These are phyloP conservation scores for Pseudodiploospora longispora DNA, from an alignment of 2,329 filamentous ascomycete genomes.

Conservation along the genomic window DNA sequence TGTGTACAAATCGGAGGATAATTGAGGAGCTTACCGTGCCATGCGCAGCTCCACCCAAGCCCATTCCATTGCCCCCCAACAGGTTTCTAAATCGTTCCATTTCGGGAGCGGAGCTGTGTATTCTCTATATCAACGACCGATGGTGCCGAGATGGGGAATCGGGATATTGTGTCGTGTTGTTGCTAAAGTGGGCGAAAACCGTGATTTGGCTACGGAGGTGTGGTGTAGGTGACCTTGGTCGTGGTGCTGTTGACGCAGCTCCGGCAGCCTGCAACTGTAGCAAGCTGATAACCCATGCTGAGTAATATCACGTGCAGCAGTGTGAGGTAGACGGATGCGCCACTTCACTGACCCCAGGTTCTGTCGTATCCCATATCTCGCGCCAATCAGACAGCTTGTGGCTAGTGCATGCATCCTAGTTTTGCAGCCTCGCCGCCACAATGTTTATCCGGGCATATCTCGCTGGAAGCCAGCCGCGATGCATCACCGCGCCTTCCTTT, in stretches of 20 bases:
- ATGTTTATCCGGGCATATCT: conserved; percentile 20
- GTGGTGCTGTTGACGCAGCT: conserved; percentile 9
- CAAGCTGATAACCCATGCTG: not conserved
- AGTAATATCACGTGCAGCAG: conserved; percentile 8
- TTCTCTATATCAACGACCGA: not conserved
- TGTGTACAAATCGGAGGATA: not conserved
- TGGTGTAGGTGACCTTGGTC: not conserved
- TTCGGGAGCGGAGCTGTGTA: conserved; percentile 14
- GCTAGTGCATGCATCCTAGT: conserved; percentile 1
- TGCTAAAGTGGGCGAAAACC: too few relatives aligned
- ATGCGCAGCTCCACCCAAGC: conserved; percentile 43
- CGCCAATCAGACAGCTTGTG: not conserved
- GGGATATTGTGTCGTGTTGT: too few relatives aligned
- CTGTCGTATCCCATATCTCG: too few relatives aligned
- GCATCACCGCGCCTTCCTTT: conserved; percentile 12
- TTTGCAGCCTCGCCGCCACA: conserved; percentile 15
- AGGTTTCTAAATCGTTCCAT: conserved; percentile 94
- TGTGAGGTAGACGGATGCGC: not conserved
- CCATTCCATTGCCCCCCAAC: conserved; percentile 69
- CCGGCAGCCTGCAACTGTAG: conserved; percentile 8
- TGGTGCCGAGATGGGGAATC: not conserved
- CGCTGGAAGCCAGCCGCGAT: conserved; percentile 5
- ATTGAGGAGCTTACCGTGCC: conserved; percentile 28
- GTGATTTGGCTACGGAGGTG: not conserved
- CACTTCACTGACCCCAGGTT: too few relatives aligned